Evolutionary conservation across 495 filamentous ascomycete species (phyloP).

Genomic region (Xylaria bambusicola): DNA sequence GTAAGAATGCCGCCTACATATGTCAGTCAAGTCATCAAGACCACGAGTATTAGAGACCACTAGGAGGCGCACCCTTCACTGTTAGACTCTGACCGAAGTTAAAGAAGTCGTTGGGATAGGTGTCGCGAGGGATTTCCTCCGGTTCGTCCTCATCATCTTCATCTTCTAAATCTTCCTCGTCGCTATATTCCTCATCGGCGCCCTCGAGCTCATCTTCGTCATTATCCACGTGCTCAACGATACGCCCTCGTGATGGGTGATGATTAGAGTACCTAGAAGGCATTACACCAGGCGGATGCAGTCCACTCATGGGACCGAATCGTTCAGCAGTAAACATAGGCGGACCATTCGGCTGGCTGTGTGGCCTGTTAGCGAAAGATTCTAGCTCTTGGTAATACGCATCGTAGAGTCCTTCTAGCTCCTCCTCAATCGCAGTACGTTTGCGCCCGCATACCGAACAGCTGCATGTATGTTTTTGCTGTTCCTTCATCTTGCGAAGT

Average conservation of each 20-base stretch:
- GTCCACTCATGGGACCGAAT: slow-evolving; percentile 54
- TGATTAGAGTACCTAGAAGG: slow-evolving; percentile 49
- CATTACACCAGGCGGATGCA: slow-evolving; percentile 49
- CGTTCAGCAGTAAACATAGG: slow-evolving; percentile 69
- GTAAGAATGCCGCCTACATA: slow-evolving; percentile 90
- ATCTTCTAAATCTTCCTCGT: slow-evolving; percentile 63
- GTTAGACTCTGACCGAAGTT: slow-evolving; percentile 96
- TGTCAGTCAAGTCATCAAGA: slow-evolving; percentile 34
- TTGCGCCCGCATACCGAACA: slow-evolving; percentile 97
- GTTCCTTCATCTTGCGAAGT: slow-evolving; percentile 98
- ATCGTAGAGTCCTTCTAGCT: slow-evolving; percentile 97
- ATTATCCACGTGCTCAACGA: slow-evolving; percentile 61
- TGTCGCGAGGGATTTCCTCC: slow-evolving; percentile 61
- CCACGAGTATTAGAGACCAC: slow-evolving; percentile 31
- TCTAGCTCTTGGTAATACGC: slow-evolving; percentile 98
- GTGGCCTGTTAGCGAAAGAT: slow-evolving; percentile 89
- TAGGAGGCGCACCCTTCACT: slow-evolving; percentile 76
- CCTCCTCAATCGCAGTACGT: slow-evolving; percentile 95
- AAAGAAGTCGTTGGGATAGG: slow-evolving; percentile 81
- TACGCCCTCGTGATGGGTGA: slow-evolving; percentile 54
- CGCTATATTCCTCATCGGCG: slow-evolving; percentile 52
- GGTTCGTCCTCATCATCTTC: slow-evolving; percentile 63
- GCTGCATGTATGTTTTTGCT: slow-evolving; percentile 98
- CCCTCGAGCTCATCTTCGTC: slow-evolving; percentile 70
- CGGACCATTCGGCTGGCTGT: slow-evolving; percentile 56